phyloP scores from a whole-genome alignment of 768 basidiomycete species.

The Clitopilus passeckerianus region DNA sequence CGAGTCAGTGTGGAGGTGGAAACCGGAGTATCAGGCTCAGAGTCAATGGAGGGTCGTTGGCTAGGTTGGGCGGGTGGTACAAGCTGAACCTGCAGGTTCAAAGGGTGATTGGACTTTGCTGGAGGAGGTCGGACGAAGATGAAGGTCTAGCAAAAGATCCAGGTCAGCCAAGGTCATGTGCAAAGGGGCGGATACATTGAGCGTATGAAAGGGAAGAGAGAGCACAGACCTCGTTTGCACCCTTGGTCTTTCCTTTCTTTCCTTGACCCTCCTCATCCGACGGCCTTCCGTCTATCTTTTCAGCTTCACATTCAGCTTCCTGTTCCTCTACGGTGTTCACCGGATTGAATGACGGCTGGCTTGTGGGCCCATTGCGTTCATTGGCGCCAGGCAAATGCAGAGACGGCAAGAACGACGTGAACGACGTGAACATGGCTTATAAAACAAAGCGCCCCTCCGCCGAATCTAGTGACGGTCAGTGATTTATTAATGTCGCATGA shows the following conservation, averaged over 20 bases:
- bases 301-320: constrained; percentile 14
- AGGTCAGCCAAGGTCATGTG: constrained; percentile 1
- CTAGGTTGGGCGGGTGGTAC: constrained; percentile 62
- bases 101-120: constrained; percentile 75
- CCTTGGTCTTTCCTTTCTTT: constrained; percentile 43
- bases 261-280: constrained; percentile 18
- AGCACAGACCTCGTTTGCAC: constrained; percentile 41
- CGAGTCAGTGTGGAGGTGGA: constrained; percentile 25
- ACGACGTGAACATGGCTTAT: constrained; percentile 13
- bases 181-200: constrained; percentile 4
- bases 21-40: constrained; percentile 18
- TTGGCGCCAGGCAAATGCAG: constrained; percentile 7
- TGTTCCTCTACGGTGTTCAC: constrained; percentile 11
- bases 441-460: background rate
- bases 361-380: constrained; percentile 3
- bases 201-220: background rate
- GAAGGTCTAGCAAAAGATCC: constrained; percentile 56
- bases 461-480: background rate
- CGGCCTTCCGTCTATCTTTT: constrained; percentile 16
- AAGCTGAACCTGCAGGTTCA: constrained; percentile 90
- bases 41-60: constrained; percentile 42
- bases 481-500: background rate
- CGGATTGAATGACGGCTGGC: constrained; percentile 6
- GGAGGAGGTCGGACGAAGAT: constrained; percentile 91
- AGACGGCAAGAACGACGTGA: constrained; percentile 16